Conservation (phyloP, 2,329 filamentous ascomycete genomes). For the Colletotrichum trifolii region DNA sequence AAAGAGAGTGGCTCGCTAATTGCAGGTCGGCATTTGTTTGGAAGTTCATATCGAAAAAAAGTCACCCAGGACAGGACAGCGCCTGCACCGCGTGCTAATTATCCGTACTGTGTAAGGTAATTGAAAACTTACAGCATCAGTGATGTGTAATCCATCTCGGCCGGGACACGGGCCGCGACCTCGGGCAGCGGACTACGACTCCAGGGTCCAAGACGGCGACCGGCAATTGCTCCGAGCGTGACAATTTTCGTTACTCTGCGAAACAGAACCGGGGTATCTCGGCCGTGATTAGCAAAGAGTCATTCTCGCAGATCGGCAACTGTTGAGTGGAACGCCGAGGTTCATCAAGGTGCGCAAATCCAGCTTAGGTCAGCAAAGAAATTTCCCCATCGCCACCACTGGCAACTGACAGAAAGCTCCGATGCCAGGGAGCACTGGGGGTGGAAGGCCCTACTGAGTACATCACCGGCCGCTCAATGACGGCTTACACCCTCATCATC, state of each 20-base stretch:
- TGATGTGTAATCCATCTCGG: background rate
- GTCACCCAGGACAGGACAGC: too few species aligned
- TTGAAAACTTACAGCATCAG: too few species aligned
- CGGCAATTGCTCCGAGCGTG: background rate
- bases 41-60: too few species aligned
- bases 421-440: background rate
- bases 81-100: too few species aligned
- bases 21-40: too few species aligned
- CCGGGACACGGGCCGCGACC: slow-evolving; percentile 13
- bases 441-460: background rate
- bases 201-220: slow-evolving; percentile 7
- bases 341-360: slow-evolving; percentile 28
- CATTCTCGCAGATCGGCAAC: slow-evolving; percentile 5
- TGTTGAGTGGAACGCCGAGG: slow-evolving; percentile 16
- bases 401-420: background rate
- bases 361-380: slow-evolving; percentile 34
- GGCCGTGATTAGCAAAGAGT: slow-evolving; percentile 19
- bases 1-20: too few species aligned
- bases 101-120: too few species aligned
- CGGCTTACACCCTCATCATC: slow-evolving; percentile 21
- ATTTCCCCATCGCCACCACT: slow-evolving; percentile 17
- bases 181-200: background rate
- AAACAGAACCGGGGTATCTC: background rate
- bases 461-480: slow-evolving; percentile 6
- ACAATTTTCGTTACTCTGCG: background rate